Evolutionary conservation across 192 early-diverging fungal species (phyloP), one percentile per base, ranked within the genome.

Genomic region (Linnemannia exigua): DNA sequence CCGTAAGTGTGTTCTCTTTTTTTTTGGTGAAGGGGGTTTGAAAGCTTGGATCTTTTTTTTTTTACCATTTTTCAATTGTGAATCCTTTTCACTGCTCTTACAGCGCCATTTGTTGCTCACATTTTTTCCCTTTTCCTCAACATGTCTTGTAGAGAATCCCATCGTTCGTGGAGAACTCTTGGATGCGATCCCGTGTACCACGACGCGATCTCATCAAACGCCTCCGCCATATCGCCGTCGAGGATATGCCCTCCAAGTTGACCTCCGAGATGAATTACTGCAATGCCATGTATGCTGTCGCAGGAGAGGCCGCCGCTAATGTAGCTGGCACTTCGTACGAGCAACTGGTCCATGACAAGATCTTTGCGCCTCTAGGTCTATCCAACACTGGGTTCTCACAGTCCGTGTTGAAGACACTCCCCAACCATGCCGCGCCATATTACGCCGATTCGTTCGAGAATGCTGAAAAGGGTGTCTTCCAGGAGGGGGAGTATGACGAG

Each of bases 211-310:
- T 72, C 22, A 47, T 72, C 46, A 72, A 47, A 19, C 63, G 63
- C 9, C 33, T 76, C 3, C 41, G 22, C 5, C 28, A 76, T n/a
- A n/a, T n/a, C n/a, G n/a, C n/a, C 47, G 38, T 51, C 22, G 48
- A 70, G 0, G n/a, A n/a, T n/a, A 7, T 54, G 22, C 12, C n/a
- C 37, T n/a, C 48, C 33, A 78, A 78, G 16, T 41, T 78, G 20
- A 16, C 35, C 6, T 41, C 68, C 3, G 44, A 3, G 1, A 28
- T 15, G 4, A 47, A 38, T 9, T 78, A 78, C 37, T 58, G 48
- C 76, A 78, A 78, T n/a, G 31, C n/a, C 33, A 70, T 69, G 68
- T 78, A 78, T 37, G 67, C 68, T 0, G 68, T 78, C 14, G 76
- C 76, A 54, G 76, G 76, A 12, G 76, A 78, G 31, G 76, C 76